These are phyloP conservation scores for Pseudogymnoascus sp. DNA, from an alignment of 2,329 filamentous ascomycete species.

Conservation along the genomic window DNA sequence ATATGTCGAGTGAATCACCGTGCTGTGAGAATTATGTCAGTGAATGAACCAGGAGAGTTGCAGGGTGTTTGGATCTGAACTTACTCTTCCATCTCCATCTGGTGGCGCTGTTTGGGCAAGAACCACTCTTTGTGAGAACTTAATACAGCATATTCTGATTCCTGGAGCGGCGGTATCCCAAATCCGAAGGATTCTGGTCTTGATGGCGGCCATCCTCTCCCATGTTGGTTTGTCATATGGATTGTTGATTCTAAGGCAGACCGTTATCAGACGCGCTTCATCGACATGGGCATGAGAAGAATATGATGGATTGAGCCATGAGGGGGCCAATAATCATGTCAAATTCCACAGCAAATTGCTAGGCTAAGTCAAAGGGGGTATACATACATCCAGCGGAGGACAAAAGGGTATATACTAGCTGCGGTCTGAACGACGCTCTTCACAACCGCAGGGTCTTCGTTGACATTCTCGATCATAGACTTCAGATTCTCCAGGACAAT, in stretches of 20 bases:
- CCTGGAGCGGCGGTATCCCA: slow-evolving; percentile 75
- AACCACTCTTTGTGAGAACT: slow-evolving; percentile 90
- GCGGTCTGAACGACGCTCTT: slow-evolving; percentile 81
- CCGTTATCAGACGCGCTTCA: neutral
- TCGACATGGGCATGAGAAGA: neutral
- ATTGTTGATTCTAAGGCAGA: slow-evolving; percentile 64
- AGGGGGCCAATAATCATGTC: slow-evolving; percentile 15
- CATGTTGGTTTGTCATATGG: slow-evolving; percentile 73
- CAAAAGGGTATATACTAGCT: slow-evolving; percentile 85
- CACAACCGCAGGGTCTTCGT: slow-evolving; percentile 70
- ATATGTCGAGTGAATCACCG: slow-evolving; percentile 72
- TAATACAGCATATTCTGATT: slow-evolving; percentile 88
- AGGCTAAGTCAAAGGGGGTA: slow-evolving; percentile 9
- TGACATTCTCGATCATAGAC: slow-evolving; percentile 59
- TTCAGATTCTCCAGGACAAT: slow-evolving; percentile 71
- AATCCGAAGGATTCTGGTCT: slow-evolving; percentile 75
- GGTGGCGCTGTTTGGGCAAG: slow-evolving; percentile 82
- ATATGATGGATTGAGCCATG: neutral
- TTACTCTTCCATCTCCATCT: slow-evolving; percentile 73
- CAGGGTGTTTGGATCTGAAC: slow-evolving; percentile 19
- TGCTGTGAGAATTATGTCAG: slow-evolving; percentile 37
- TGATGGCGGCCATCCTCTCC: slow-evolving; percentile 83
- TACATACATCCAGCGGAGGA: slow-evolving; percentile 91
- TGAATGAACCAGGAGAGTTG: neutral
- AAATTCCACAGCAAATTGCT: slow-evolving; percentile 16